These are phyloP conservation scores for Erythrobasidium hasegawianum DNA, from an alignment of 1,284 basidiomycete species.

Conservation along the genomic window DNA sequence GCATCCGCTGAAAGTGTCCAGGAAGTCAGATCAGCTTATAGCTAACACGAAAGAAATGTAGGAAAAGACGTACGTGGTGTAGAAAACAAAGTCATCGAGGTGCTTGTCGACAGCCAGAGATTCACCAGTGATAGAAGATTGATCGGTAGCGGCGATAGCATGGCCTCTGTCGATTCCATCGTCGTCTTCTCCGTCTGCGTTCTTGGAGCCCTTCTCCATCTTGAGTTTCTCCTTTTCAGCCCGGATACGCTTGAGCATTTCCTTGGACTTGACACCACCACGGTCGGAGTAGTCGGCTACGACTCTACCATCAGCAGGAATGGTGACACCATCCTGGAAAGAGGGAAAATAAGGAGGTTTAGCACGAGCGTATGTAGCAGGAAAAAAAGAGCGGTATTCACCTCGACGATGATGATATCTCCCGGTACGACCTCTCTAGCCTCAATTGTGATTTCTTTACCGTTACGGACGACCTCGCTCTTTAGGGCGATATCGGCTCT, in stretches of 20 bases:
- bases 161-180: conserved; percentile 54
- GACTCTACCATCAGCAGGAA: conserved; percentile 57
- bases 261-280: conserved; percentile 49
- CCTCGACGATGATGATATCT: conserved; percentile 53
- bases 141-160: conserved; percentile 55
- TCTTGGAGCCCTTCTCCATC: conserved; percentile 37
- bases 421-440: conserved; percentile 58
- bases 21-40: conserved; percentile 45
- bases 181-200: conserved; percentile 47
- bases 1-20: conserved; percentile 51
- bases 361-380: no score
- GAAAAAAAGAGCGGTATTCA: no score
- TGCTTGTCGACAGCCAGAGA: conserved; percentile 59
- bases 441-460: conserved; percentile 55
- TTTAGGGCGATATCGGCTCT: conserved; percentile 58
- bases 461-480: conserved; percentile 53
- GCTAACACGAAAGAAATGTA: background rate
- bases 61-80: conserved; percentile 46
- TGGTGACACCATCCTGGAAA: conserved; percentile 57
- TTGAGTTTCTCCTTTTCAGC: conserved; percentile 35
- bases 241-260: conserved; percentile 48
- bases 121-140: conserved; percentile 49
- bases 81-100: conserved; percentile 55
- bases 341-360: no score
- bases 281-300: conserved; percentile 54